phyloP scores from a whole-genome alignment of 2,329 filamentous ascomycete genomes.

The Elsinoe necatrix region DNA sequence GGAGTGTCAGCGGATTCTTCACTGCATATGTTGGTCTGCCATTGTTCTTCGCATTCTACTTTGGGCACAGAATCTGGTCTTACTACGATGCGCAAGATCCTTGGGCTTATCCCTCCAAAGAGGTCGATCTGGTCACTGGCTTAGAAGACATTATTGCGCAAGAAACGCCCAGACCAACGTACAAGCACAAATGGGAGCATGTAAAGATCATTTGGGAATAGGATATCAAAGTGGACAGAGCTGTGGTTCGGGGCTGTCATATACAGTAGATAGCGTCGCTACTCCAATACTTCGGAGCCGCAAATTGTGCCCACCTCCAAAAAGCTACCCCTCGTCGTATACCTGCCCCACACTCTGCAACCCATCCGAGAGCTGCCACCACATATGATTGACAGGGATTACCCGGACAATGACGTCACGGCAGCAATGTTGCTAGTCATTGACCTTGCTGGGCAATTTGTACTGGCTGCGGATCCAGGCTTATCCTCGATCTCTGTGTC shows the following conservation, averaged over 20 bases:
- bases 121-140: constrained; percentile 47
- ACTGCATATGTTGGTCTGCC: constrained; percentile 59
- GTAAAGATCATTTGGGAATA: constrained; percentile 8
- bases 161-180: constrained; percentile 22
- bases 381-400: background rate
- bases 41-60: constrained; percentile 50
- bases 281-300: background rate
- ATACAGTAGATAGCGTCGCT: background rate
- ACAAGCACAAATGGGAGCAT: constrained; percentile 12
- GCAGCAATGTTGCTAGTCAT: constrained; percentile 5
- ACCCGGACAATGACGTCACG: constrained; percentile 10
- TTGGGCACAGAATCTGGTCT: constrained; percentile 39
- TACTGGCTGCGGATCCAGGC: background rate
- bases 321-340: background rate
- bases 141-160: constrained; percentile 27
- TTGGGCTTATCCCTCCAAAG: constrained; percentile 42
- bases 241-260: no score
- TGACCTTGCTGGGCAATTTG: background rate
- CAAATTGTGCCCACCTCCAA: background rate
- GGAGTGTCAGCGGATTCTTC: constrained; percentile 55
- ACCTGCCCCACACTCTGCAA: background rate
- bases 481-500: constrained; percentile 10
- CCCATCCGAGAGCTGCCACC: background rate
- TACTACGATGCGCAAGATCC: constrained; percentile 37
- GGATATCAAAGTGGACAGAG: background rate